Conservation (phyloP, 2,329 filamentous ascomycete species). For the Septoria petroselini region DNA sequence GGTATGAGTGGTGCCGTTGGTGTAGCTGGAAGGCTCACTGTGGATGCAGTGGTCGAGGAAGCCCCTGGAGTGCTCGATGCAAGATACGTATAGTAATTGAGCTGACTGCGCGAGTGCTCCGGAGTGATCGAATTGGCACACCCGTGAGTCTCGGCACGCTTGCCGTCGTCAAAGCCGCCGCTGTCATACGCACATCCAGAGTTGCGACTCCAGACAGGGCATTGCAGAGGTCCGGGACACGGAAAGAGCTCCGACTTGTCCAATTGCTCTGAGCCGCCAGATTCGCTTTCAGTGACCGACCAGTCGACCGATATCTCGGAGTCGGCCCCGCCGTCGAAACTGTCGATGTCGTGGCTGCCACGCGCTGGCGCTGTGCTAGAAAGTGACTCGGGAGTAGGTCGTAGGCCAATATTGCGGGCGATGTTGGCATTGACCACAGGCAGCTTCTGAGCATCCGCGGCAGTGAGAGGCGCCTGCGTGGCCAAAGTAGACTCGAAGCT, state of each 20-base stretch:
- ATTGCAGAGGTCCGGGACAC: slow-evolving; percentile 31
- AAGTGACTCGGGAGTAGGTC: slow-evolving; percentile 11
- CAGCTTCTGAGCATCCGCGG: slow-evolving; percentile 35
- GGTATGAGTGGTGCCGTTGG: slow-evolving; percentile 22
- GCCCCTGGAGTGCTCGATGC: slow-evolving; percentile 28
- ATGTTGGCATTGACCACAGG: slow-evolving; percentile 39
- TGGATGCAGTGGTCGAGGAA: slow-evolving; percentile 33
- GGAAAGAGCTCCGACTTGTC: slow-evolving; percentile 28
- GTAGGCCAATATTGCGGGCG: slow-evolving; percentile 39
- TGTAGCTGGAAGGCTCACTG: slow-evolving; percentile 35
- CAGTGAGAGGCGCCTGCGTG: slow-evolving; percentile 36
- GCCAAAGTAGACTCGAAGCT: slow-evolving; percentile 46
- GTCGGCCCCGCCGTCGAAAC: slow-evolving; percentile 29
- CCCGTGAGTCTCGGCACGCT: slow-evolving; percentile 32
- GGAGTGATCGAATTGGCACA: slow-evolving; percentile 26
- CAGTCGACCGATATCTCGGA: slow-evolving; percentile 30
- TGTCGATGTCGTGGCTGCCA: slow-evolving; percentile 30
- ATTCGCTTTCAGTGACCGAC: slow-evolving; percentile 30
- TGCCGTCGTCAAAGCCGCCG: slow-evolving; percentile 32
- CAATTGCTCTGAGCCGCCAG: slow-evolving; percentile 15
- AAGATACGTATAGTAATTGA: slow-evolving; percentile 21
- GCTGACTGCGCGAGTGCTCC: slow-evolving; percentile 23
- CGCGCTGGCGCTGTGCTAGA: slow-evolving; percentile 8
- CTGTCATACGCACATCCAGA: slow-evolving; percentile 34
- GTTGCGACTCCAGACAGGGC: slow-evolving; percentile 29